phyloP scores from a whole-genome alignment of 2,329 filamentous ascomycete species.

The Emydomyces testavorans region DNA sequence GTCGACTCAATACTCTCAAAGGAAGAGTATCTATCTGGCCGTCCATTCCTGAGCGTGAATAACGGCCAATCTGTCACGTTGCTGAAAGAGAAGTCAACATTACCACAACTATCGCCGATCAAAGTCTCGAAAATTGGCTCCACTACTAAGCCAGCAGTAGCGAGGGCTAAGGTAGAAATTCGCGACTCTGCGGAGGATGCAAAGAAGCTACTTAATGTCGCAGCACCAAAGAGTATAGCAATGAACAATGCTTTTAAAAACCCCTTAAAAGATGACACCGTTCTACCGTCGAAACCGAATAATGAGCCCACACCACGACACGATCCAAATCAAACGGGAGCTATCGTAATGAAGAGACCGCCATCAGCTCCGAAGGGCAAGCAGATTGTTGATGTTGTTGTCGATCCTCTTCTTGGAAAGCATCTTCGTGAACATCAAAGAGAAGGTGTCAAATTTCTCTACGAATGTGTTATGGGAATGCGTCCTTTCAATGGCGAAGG shows the following conservation, averaged over 20 bases:
- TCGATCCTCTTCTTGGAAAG: conserved; percentile 54
- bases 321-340: conserved; percentile 47
- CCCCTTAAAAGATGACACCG: conserved; percentile 46
- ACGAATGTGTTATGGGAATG: conserved; percentile 67
- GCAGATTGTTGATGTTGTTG: conserved; percentile 58
- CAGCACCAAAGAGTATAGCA: conserved; percentile 29
- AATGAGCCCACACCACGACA: conserved; percentile 50
- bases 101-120: not conserved
- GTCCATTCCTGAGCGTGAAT: conserved; percentile 20
- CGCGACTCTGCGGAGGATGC: conserved; percentile 22
- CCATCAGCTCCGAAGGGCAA: conserved; percentile 47
- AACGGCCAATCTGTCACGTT: not conserved
- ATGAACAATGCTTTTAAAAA: conserved; percentile 48
- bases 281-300: conserved; percentile 37
- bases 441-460: conserved; percentile 58
- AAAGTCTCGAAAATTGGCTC: not conserved
- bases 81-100: not conserved
- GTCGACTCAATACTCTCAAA: conserved; percentile 51
- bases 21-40: conserved; percentile 43
- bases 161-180: conserved; percentile 10
- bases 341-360: conserved; percentile 57
- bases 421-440: conserved; percentile 57
- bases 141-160: conserved; percentile 18
- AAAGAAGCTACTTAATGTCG: conserved; percentile 31
- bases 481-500: conserved; percentile 54